Evolutionary conservation across 1,139 yeast genomes (phyloP), one percentile per base, ranked within the genome.

Genomic region (Yamadazyma epiphylla): DNA sequence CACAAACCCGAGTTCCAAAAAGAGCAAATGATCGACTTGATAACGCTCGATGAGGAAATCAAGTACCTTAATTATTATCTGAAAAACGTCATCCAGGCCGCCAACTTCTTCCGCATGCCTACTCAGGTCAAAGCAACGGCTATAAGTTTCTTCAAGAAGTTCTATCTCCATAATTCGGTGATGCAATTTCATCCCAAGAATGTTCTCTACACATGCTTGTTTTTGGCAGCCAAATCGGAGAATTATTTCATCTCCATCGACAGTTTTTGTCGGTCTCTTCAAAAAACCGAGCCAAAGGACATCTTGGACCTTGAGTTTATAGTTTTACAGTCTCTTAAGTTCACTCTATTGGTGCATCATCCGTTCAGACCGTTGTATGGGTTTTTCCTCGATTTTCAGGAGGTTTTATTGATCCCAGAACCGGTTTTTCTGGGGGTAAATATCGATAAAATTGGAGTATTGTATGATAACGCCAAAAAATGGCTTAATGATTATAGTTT

Each of bases 151-250:
- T 75, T 94, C 51, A 77, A 80, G 49, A 80, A 82, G 51, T 94
- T 91, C 54, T 94, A 81, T 51, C 65, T 91, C 25, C 70, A 70
- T 17, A 77, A 86, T 48, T 80, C 91, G 15, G 89, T 84, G 19
- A 79, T 87, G 88, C 88, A 86, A 43, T 76, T 74, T 48, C 94
- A 86, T 45, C 98, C 98, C 8, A 86, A 86, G 49, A 74, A 79
- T 41, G 70, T 91, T 24, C 67, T 91, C 49, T 78, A 80, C 41
- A 88, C 98, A 0, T 83, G 96, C 41, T 74, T 91, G 10, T 91
- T 89, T 53, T 64, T 91, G 24, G 96, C 97, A 3, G 89, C 96
- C 26, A 91, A 91, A 56, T 78, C 91, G 12, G 97, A 91, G 49
- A 91, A 91, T 58, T 81, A 77, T 54, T 89, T 89, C 57, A 81